Evolutionary conservation across 2,329 filamentous ascomycete genomes (phyloP).

Genomic region (Colletotrichum simmondsii): DNA sequence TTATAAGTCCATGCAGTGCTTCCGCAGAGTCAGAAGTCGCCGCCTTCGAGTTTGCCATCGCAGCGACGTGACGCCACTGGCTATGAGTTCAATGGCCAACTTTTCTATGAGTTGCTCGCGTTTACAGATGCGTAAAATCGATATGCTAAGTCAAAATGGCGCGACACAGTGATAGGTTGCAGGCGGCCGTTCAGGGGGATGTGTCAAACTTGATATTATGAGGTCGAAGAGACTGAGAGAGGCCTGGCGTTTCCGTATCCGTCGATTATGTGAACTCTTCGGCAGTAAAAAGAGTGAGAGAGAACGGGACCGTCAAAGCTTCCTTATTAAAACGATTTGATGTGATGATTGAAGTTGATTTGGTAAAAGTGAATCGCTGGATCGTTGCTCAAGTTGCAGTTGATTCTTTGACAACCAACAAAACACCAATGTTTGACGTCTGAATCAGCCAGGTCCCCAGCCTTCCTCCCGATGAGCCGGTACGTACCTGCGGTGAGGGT

Average conservation of each 20-base stretch:
- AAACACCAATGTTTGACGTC: slow-evolving; percentile 5
- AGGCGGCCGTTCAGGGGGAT: background rate
- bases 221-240: background rate
- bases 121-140: background rate
- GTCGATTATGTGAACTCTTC: background rate
- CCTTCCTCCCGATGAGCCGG: background rate
- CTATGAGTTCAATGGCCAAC: background rate
- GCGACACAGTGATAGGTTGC: background rate
- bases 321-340: background rate
- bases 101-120: background rate
- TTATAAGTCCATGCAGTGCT: slow-evolving; percentile 63
- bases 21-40: slow-evolving; percentile 47
- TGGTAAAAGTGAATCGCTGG: background rate
- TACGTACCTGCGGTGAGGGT: background rate
- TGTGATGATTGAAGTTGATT: background rate
- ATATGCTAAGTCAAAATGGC: background rate
- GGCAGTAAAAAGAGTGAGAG: background rate
- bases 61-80: background rate
- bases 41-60: slow-evolving; percentile 23
- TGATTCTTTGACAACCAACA: background rate
- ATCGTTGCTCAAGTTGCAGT: background rate
- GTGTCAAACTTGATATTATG: background rate
- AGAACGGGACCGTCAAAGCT: background rate
- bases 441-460: background rate
- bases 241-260: background rate